A percentile compares a stretch with the other conserved stretches of the same genome.
These are phyloP conservation scores for Penicillium sp. DNA, from an alignment of 2,329 filamentous ascomycete genomes.

Conservation along the genomic window DNA sequence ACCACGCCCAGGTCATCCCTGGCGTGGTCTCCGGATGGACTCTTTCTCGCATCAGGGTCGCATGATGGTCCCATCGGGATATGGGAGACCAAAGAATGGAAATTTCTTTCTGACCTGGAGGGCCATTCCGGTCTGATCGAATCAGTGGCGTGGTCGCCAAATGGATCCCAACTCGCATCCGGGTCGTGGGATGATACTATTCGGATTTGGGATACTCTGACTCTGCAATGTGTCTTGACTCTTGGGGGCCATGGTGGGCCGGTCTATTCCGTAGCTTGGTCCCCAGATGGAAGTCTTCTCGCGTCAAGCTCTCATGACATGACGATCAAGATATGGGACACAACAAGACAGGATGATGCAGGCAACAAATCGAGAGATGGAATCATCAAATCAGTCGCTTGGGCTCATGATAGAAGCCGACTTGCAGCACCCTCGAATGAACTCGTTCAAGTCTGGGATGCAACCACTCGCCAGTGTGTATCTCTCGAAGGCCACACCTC, in stretches of 20 bases:
- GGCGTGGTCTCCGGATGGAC: neutral
- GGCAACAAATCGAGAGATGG: neutral
- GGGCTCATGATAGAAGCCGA: neutral
- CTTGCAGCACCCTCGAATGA: neutral
- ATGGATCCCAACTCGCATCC: constrained; percentile 1
- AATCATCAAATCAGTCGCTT: neutral
- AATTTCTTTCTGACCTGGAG: neutral
- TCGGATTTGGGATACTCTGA: constrained; percentile 1
- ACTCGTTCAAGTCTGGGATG: neutral
- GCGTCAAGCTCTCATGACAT: neutral
- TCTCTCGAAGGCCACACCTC: neutral
- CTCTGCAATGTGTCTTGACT: neutral
- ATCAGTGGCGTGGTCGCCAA: neutral
- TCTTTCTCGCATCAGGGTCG: neutral
- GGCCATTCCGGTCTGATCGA: neutral
- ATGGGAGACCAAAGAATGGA: neutral
- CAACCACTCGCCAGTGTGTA: neutral
- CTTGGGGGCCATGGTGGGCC: neutral
- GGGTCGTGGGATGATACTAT: neutral
- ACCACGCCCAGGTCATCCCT: no score
- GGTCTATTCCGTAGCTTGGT: constrained; percentile 1
- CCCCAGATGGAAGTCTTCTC: constrained; percentile 6
- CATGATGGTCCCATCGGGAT: neutral
- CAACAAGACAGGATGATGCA: neutral
- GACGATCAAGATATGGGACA: constrained; percentile 1